phyloP scores from a whole-genome alignment of 2,329 filamentous ascomycete genomes.

The Scedosporium boydii region DNA sequence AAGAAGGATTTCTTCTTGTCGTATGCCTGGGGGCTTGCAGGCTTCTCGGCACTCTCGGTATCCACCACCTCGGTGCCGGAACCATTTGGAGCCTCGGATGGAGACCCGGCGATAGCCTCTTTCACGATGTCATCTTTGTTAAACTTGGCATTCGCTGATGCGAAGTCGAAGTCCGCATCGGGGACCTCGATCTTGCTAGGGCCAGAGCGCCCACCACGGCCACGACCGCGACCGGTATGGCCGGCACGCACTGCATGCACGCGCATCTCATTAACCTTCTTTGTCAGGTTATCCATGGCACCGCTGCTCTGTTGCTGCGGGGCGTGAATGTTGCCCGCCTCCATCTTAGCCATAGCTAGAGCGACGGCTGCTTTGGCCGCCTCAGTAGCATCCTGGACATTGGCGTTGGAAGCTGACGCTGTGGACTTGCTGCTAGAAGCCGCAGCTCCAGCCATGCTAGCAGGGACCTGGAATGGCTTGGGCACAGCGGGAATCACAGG shows the following conservation, averaged over 20 bases:
- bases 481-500: slow-evolving; percentile 44
- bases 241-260: slow-evolving; percentile 46
- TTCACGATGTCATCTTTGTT: slow-evolving; percentile 57
- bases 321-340: slow-evolving; percentile 22
- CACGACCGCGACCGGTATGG: slow-evolving; percentile 37
- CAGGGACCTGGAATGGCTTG: slow-evolving; percentile 20
- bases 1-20: slow-evolving; percentile 91
- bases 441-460: slow-evolving; percentile 16
- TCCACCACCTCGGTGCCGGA: slow-evolving; percentile 26
- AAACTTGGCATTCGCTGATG: slow-evolving; percentile 39
- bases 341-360: slow-evolving; percentile 67
- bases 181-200: slow-evolving; percentile 76
- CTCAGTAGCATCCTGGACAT: slow-evolving; percentile 59
- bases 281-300: slow-evolving; percentile 60
- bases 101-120: slow-evolving; percentile 59
- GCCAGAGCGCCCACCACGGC: slow-evolving; percentile 33
- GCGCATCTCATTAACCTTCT: slow-evolving; percentile 70
- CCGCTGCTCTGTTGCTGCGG: slow-evolving; percentile 25
- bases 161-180: slow-evolving; percentile 86
- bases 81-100: slow-evolving; percentile 34
- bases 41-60: slow-evolving; percentile 33
- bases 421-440: slow-evolving; percentile 23
- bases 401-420: slow-evolving; percentile 23
- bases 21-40: slow-evolving; percentile 50
- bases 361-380: slow-evolving; percentile 71